Conservation (phyloP, 257 asterid genomes). For the Solanum peruvianum region DNA sequence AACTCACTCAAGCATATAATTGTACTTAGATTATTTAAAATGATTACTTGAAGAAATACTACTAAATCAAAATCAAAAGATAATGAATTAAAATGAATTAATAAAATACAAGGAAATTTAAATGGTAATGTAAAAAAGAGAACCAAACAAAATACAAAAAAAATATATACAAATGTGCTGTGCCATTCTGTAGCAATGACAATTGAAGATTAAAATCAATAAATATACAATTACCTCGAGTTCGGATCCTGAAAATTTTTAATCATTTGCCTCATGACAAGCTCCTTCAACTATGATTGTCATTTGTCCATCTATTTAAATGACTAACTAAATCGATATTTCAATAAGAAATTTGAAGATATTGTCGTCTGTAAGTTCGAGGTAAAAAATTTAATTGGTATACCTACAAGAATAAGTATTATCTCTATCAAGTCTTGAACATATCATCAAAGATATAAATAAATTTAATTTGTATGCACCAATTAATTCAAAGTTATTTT, state of each 20-base stretch:
- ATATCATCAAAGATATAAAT: not conserved
- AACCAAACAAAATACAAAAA: too few species aligned
- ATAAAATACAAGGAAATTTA: too few species aligned
- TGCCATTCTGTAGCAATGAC: too few species aligned
- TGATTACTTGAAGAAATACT: too few species aligned
- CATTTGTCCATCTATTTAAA: not conserved
- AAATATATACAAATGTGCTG: rapidly evolving
- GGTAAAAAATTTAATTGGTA: not conserved
- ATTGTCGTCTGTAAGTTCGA: too few species aligned
- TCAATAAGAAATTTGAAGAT: not conserved
- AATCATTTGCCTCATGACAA: slow-evolving; percentile 3
- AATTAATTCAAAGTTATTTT: not conserved
- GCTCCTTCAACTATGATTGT: not conserved
- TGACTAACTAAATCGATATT: not conserved
- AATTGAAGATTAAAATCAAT: too few species aligned
- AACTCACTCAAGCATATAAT: too few species aligned
- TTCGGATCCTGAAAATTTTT: slow-evolving; percentile 22
- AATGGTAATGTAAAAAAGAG: too few species aligned
- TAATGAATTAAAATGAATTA: too few species aligned
- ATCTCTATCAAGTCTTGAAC: not conserved
- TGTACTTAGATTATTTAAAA: too few species aligned
- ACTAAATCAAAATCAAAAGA: too few species aligned
- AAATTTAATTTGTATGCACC: not conserved
- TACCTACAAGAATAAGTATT: not conserved
- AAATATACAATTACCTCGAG: too few species aligned